phyloP scores from a whole-genome alignment of 257 asterid species.

The Datura wrightii region DNA sequence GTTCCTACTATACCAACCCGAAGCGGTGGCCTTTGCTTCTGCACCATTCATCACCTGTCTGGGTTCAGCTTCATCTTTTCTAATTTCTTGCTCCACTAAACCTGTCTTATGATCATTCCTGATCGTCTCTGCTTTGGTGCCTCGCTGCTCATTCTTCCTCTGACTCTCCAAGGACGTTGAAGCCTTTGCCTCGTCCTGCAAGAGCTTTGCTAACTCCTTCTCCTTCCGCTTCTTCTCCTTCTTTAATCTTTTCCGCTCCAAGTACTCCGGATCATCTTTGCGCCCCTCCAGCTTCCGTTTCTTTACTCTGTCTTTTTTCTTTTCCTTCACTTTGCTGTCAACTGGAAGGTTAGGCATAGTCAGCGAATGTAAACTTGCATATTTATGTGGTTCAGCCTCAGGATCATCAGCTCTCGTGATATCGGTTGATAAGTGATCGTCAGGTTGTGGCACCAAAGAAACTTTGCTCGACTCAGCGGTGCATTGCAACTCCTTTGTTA shows the following conservation, averaged over 20 bases:
- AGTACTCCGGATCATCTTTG: constrained; percentile 60
- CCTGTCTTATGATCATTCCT: constrained; percentile 35
- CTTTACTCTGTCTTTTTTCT: constrained; percentile 58
- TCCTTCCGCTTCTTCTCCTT: constrained; percentile 90
- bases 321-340: constrained; percentile 39
- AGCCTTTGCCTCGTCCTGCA: constrained; percentile 49
- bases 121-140: constrained; percentile 23
- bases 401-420: constrained; percentile 39
- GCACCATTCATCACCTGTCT: constrained; percentile 38
- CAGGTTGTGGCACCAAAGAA: constrained; percentile 42
- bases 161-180: constrained; percentile 33
- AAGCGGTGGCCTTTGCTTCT: constrained; percentile 39
- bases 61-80: constrained; percentile 34
- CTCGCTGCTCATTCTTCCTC: not conserved
- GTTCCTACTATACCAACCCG: constrained; percentile 34
- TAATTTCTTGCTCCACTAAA: constrained; percentile 30
- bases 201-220: constrained; percentile 77
- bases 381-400: constrained; percentile 49
- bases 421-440: constrained; percentile 44
- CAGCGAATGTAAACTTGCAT: constrained; percentile 44
- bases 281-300: constrained; percentile 57
- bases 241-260: constrained; percentile 68
- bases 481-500: constrained; percentile 81
- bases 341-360: constrained; percentile 36
- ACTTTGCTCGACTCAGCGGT: constrained; percentile 95